phyloP scores from a whole-genome alignment of 2,329 filamentous ascomycete species.

The Sphaerostilbella broomeana region DNA sequence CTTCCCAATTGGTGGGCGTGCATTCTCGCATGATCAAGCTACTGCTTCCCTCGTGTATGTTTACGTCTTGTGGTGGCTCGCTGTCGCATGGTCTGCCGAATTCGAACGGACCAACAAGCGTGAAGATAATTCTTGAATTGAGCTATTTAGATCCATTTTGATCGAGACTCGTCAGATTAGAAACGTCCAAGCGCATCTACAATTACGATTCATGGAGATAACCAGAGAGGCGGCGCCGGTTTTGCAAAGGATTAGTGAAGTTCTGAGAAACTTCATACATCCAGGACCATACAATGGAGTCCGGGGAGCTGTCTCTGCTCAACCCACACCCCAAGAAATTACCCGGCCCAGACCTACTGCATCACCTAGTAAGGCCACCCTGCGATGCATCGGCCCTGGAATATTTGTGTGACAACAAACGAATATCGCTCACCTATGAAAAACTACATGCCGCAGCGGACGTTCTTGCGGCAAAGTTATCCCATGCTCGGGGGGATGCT shows the following conservation, averaged over 20 bases:
- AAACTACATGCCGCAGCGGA: constrained; percentile 55
- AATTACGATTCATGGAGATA: neutral
- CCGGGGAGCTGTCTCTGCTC: constrained; percentile 35
- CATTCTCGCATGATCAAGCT: neutral
- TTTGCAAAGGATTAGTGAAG: constrained; percentile 2
- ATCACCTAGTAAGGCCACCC: constrained; percentile 52
- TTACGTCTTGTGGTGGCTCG: constrained; percentile 1
- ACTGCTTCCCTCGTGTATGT: neutral
- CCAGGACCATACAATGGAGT: constrained; percentile 12
- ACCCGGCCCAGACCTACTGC: constrained; percentile 40
- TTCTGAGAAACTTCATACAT: constrained; percentile 2
- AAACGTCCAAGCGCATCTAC: too few relatives aligned
- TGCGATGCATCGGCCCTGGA: constrained; percentile 26
- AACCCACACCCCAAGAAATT: constrained; percentile 37
- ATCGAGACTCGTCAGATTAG: too few relatives aligned
- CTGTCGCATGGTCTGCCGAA: constrained; percentile 1
- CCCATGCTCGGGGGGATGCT: constrained; percentile 7
- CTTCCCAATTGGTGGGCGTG: constrained; percentile 3
- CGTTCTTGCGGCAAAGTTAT: constrained; percentile 47
- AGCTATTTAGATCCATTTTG: too few relatives aligned
- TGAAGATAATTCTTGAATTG: constrained; percentile 7
- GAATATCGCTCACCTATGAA: constrained; percentile 50
- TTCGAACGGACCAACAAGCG: constrained; percentile 8
- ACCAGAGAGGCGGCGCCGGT: too few relatives aligned
- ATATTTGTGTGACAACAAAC: constrained; percentile 21